Evolutionary conservation across 306 rosid genomes (phyloP).

Genomic region (Rosa persica): DNA sequence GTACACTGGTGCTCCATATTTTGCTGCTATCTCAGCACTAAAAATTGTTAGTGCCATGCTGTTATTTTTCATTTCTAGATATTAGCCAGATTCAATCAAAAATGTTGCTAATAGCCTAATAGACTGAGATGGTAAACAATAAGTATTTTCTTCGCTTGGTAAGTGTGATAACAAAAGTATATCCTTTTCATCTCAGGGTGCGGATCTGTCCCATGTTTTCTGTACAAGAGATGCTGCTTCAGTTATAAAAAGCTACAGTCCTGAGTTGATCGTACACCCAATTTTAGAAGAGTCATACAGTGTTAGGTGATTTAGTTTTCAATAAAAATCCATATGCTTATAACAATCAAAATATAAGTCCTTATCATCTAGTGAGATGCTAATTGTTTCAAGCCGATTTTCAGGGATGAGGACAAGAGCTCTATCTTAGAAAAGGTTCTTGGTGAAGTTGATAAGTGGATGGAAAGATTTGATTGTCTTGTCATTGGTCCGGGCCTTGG

Average conservation of each 20-base stretch:
- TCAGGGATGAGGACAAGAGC: constrained; percentile 72
- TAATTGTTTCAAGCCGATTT: constrained; percentile 21
- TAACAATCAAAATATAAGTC: neutral
- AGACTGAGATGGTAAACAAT: neutral
- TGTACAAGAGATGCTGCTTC: constrained; percentile 92
- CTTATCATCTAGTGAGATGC: constrained; percentile 15
- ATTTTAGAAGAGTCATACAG: constrained; percentile 80
- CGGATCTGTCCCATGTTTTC: constrained; percentile 92
- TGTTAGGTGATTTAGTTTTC: constrained; percentile 48
- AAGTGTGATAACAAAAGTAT: constrained; percentile 7
- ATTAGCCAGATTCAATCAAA: constrained; percentile 6
- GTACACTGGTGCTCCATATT: constrained; percentile 97
- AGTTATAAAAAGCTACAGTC: constrained; percentile 86
- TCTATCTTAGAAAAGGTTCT: constrained; percentile 54
- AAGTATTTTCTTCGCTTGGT: neutral
- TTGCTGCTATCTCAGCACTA: constrained; percentile 90
- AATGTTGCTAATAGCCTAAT: constrained; percentile 12
- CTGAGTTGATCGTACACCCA: constrained; percentile 90
- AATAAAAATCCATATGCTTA: constrained; percentile 11
- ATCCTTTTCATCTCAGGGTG: constrained; percentile 55
- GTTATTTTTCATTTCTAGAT: neutral
- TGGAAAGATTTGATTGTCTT: constrained; percentile 87
- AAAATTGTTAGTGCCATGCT: constrained; percentile 58
- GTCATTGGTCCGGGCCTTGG: constrained; percentile 98
- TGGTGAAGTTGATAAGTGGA: constrained; percentile 78